phyloP scores from a whole-genome alignment of 164 flowering plant genomes.

The Vitis riparia region DNA sequence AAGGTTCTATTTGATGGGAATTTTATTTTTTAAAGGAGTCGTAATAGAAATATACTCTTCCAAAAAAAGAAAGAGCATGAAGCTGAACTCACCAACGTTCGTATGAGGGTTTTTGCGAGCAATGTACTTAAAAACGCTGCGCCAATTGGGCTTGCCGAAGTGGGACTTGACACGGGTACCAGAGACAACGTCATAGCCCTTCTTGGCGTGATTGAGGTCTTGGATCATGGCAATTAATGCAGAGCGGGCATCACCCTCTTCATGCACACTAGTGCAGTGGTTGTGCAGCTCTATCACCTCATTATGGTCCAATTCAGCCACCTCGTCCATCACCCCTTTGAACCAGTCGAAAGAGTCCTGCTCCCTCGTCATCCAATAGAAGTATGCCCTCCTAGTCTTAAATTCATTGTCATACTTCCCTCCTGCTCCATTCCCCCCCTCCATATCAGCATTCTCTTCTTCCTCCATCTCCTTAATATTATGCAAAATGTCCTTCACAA shows the following conservation, averaged over 20 bases:
- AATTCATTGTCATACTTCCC: not conserved
- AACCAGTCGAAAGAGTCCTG: slow-evolving; percentile 1
- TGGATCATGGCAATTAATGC: not conserved
- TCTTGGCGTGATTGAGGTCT: not conserved
- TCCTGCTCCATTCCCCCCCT: not conserved
- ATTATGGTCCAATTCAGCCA: not conserved
- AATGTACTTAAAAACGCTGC: not conserved
- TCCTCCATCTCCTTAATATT: not conserved
- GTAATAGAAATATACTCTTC: too few relatives aligned
- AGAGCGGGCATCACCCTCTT: slow-evolving; percentile 1
- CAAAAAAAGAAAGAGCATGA: too few relatives aligned
- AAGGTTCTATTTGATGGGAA: too few relatives aligned
- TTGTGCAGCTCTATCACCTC: slow-evolving; percentile 4
- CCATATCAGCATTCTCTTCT: not conserved
- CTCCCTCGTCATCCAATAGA: slow-evolving; percentile 3
- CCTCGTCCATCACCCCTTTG: slow-evolving; percentile 1
- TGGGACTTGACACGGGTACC: slow-evolving; percentile 2
- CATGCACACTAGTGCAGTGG: not conserved
- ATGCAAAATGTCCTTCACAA: not conserved
- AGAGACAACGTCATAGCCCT: slow-evolving; percentile 1
- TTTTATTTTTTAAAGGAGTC: too few relatives aligned
- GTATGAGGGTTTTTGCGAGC: not conserved
- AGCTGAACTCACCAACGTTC: not conserved
- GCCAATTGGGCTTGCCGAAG: slow-evolving; percentile 4
- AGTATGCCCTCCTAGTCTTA: not conserved